phyloP scores from a whole-genome alignment of 129 eudicot genomes.

The Flaveria linearis region DNA sequence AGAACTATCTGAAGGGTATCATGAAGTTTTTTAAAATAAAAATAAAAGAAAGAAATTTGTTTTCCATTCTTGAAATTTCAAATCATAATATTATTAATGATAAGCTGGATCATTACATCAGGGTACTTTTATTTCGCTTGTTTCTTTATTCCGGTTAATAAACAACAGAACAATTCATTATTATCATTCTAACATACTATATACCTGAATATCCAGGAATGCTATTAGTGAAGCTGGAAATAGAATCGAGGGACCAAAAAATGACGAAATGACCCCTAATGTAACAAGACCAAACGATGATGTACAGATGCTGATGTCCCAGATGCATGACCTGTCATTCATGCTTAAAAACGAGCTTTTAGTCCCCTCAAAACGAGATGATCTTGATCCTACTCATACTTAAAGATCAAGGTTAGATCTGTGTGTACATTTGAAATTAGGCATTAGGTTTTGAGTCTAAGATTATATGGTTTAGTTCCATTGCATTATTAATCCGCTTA shows the following conservation, averaged over 20 bases:
- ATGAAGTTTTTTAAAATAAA: neutral
- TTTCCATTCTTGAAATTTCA: neutral
- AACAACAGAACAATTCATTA: conserved; percentile 1
- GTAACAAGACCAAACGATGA: conserved; percentile 31
- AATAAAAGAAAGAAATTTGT: neutral
- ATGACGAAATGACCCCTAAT: conserved; percentile 6
- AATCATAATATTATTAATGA: neutral
- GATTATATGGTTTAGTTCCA: neutral
- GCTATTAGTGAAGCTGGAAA: conserved; percentile 14
- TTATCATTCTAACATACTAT: conserved; percentile 1
- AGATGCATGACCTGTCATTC: conserved; percentile 88
- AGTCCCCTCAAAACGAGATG: conserved; percentile 43
- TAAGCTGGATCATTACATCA: conserved; percentile 3
- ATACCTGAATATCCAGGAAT: conserved; percentile 33
- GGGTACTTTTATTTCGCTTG: neutral
- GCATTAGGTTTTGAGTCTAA: conserved; percentile 6
- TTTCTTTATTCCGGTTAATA: neutral
- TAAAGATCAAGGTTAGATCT: conserved; percentile 22
- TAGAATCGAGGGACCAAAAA: conserved; percentile 20
- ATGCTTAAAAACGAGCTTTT: conserved; percentile 63
- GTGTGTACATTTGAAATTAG: conserved; percentile 4
- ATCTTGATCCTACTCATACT: conserved; percentile 7
- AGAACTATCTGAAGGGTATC: too few relatives aligned
- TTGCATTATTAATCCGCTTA: conserved; percentile 17
- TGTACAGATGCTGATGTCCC: conserved; percentile 53